These are phyloP conservation scores for Alternaria gansuensis DNA, from an alignment of 2,329 filamentous ascomycete species.

Conservation along the genomic window DNA sequence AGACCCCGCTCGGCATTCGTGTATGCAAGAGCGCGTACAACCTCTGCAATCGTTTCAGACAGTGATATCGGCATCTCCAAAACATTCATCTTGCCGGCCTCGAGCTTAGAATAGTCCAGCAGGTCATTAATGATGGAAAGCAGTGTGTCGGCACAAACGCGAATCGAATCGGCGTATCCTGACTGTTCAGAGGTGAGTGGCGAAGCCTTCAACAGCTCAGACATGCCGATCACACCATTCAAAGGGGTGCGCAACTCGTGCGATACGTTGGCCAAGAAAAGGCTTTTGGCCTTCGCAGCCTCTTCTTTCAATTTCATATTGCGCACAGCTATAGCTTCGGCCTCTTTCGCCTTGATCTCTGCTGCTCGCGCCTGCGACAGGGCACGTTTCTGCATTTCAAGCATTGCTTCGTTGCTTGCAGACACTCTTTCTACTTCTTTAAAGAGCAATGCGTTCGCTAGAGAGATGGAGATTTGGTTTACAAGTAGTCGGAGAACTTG, in stretches of 20 bases:
- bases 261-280: constrained; percentile 69
- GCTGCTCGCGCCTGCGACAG: constrained; percentile 75
- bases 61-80: constrained; percentile 65
- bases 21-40: constrained; percentile 69
- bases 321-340: constrained; percentile 77
- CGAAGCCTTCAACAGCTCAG: constrained; percentile 68
- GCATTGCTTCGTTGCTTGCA: constrained; percentile 79
- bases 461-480: constrained; percentile 75
- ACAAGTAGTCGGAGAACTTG: constrained; percentile 71
- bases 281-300: constrained; percentile 82
- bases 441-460: constrained; percentile 71
- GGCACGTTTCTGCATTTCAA: constrained; percentile 77
- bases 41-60: constrained; percentile 69
- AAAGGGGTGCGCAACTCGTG: constrained; percentile 67
- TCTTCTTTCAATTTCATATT: constrained; percentile 85
- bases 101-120: constrained; percentile 62
- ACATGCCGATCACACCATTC: constrained; percentile 66
- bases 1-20: constrained; percentile 69
- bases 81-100: constrained; percentile 66
- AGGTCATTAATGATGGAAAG: constrained; percentile 64
- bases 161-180: constrained; percentile 69
- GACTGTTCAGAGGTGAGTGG: constrained; percentile 66
- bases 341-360: constrained; percentile 78
- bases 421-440: constrained; percentile 78
- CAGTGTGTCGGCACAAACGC: constrained; percentile 68